These are phyloP conservation scores for Ophiostoma australiae DNA, from an alignment of 2,329 filamentous ascomycete species.

Conservation along the genomic window DNA sequence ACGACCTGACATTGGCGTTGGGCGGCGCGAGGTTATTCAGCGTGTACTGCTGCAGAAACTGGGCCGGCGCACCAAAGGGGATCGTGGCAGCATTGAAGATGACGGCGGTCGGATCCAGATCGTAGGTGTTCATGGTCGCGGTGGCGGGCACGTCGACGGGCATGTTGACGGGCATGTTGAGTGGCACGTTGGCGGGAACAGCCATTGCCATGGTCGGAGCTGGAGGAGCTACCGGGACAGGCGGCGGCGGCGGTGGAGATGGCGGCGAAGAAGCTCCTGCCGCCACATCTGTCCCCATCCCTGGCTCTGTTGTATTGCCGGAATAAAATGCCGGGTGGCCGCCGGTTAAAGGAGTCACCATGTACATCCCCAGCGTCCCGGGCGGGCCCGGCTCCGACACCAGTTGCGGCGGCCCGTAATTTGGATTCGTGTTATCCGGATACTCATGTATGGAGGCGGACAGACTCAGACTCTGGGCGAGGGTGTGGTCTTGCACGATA, in stretches of 20 bases:
- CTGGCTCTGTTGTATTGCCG: not conserved
- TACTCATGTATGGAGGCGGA: too few relatives aligned
- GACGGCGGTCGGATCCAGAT: not conserved
- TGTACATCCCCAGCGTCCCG: too few relatives aligned
- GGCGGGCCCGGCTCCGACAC: too few relatives aligned
- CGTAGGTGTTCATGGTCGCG: not conserved
- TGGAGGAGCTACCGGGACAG: not conserved
- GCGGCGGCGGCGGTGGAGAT: not conserved
- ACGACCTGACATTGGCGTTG: constrained; percentile 12
- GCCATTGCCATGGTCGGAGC: not conserved
- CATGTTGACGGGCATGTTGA: not conserved
- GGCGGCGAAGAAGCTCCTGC: too few relatives aligned
- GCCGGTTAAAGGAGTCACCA: too few relatives aligned
- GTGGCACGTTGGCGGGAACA: not conserved
- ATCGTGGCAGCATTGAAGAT: not conserved
- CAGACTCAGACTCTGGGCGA: too few relatives aligned
- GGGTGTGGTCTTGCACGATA: too few relatives aligned
- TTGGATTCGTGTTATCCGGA: not conserved
- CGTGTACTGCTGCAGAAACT: not conserved
- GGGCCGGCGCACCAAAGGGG: not conserved
- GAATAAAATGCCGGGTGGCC: not conserved
- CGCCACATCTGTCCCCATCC: too few relatives aligned
- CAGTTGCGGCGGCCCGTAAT: not conserved
- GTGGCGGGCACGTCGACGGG: not conserved
- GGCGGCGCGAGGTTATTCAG: not conserved